Conservation (phyloP, 2,329 filamentous ascomycete genomes). For the Penicillium sp. region DNA sequence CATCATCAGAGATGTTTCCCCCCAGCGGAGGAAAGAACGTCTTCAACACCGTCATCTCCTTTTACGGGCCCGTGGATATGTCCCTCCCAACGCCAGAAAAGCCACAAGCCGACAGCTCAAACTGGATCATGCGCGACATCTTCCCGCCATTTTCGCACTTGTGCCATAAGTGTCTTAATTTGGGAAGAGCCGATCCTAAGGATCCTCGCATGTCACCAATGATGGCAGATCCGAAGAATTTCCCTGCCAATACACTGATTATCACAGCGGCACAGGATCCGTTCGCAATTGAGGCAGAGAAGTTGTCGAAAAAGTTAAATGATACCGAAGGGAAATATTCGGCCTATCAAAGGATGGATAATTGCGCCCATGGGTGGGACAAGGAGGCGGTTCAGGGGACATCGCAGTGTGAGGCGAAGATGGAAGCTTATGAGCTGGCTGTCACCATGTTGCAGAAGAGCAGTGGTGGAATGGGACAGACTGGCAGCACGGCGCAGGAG, state of each 20-base stretch:
- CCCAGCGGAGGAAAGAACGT: constrained; percentile 1
- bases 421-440: constrained; percentile 32
- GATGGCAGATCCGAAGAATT: constrained; percentile 18
- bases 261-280: constrained; percentile 27
- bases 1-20: constrained; percentile 16
- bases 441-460: constrained; percentile 22
- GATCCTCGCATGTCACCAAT: constrained; percentile 30
- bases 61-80: constrained; percentile 32
- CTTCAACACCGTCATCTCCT: constrained; percentile 30
- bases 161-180: constrained; percentile 27
- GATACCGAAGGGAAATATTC: constrained; percentile 13
- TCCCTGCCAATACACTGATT: constrained; percentile 25
- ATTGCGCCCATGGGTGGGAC: constrained; percentile 40
- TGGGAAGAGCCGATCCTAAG: constrained; percentile 1
- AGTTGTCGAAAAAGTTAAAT: constrained; percentile 21
- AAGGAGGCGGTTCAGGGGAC: constrained; percentile 32
- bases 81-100: constrained; percentile 14
- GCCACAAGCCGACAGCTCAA: constrained; percentile 11
- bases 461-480: not conserved
- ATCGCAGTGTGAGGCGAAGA: constrained; percentile 24
- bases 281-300: constrained; percentile 28
- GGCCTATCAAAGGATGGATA: constrained; percentile 28
- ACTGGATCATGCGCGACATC: constrained; percentile 22
- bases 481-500: not conserved
- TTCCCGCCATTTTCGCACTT: constrained; percentile 25